A percentile compares a stretch with the other conserved stretches of the same genome.
Evolutionary conservation across 2,329 filamentous ascomycete species (phyloP).

Genomic region (Ascosphaera apis): DNA sequence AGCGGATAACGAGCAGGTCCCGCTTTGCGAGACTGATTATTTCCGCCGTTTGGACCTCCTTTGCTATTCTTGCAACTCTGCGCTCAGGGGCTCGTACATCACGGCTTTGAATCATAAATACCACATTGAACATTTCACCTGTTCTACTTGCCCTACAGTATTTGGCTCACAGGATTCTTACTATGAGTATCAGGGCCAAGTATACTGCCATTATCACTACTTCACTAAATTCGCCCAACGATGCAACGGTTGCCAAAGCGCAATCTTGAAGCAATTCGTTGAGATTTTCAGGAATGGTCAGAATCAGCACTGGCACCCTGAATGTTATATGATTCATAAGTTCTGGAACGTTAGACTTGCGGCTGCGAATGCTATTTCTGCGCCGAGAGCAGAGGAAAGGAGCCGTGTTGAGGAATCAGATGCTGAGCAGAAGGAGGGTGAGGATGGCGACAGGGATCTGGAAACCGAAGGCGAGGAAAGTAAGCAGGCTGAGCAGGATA

Average conservation of each 20-base stretch:
- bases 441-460: no score
- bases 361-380: no score
- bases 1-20: conserved; percentile 61
- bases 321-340: conserved; percentile 99
- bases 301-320: conserved; percentile 97
- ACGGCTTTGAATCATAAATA: conserved; percentile 95
- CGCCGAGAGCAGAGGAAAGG: no score
- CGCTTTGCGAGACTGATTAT: conserved; percentile 93
- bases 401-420: no score
- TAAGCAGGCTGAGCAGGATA: conserved; percentile 22
- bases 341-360: conserved; percentile 94
- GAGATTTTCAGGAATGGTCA: conserved; percentile 96
- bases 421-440: no score
- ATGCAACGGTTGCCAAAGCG: conserved; percentile 90
- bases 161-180: conserved; percentile 97
- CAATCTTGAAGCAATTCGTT: conserved; percentile 96
- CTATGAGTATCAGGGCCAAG: conserved; percentile 88
- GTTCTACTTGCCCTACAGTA: conserved; percentile 88
- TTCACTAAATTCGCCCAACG: conserved; percentile 91
- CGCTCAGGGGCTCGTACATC: conserved; percentile 89
- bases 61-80: conserved; percentile 78
- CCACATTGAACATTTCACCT: conserved; percentile 97
- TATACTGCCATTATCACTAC: conserved; percentile 98
- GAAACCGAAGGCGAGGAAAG: conserved; percentile 30
- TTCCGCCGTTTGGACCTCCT: conserved; percentile 78